Percentiles rank a stretch among this genome's conserved stretches.
Conservation (phyloP, 2,329 filamentous ascomycete genomes). For the Laburnicola sp. region DNA sequence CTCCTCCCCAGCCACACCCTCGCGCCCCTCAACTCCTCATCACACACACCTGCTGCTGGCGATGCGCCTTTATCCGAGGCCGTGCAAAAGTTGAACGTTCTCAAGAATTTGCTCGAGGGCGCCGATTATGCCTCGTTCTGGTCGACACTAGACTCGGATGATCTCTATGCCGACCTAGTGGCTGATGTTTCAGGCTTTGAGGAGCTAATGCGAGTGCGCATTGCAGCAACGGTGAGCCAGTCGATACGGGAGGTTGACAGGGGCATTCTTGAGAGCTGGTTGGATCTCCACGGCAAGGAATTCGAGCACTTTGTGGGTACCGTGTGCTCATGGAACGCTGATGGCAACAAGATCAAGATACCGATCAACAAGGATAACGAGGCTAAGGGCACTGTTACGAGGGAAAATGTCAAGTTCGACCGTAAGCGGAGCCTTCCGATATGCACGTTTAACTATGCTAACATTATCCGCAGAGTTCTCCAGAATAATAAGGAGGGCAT, state of each 20-base stretch:
- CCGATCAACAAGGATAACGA: constrained; percentile 89
- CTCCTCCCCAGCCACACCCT: constrained; percentile 86
- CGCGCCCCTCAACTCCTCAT: constrained; percentile 57
- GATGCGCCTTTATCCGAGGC: constrained; percentile 80
- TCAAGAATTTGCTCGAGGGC: constrained; percentile 85
- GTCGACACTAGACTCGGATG: constrained; percentile 87
- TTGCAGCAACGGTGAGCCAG: constrained; percentile 84
- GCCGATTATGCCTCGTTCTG: constrained; percentile 93
- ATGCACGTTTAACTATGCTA: constrained; percentile 12
- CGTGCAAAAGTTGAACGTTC: constrained; percentile 79
- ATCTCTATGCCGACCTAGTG: constrained; percentile 92
- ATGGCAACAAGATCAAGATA: constrained; percentile 68
- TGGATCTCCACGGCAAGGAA: constrained; percentile 51
- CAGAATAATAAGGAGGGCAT: constrained; percentile 42
- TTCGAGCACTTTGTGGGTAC: constrained; percentile 56
- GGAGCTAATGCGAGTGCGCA: constrained; percentile 86
- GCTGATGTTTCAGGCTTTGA: constrained; percentile 95
- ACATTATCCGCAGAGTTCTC: constrained; percentile 34
- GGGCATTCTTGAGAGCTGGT: constrained; percentile 53
- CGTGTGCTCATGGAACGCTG: constrained; percentile 79
- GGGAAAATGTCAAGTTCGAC: constrained; percentile 91
- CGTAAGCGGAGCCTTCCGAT: constrained; percentile 49
- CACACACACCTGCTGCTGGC: constrained; percentile 57
- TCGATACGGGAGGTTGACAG: constrained; percentile 74
- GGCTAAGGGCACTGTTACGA: constrained; percentile 91